These are phyloP conservation scores for Echium plantagineum DNA, from an alignment of 257 asterid genomes.

Conservation along the genomic window DNA sequence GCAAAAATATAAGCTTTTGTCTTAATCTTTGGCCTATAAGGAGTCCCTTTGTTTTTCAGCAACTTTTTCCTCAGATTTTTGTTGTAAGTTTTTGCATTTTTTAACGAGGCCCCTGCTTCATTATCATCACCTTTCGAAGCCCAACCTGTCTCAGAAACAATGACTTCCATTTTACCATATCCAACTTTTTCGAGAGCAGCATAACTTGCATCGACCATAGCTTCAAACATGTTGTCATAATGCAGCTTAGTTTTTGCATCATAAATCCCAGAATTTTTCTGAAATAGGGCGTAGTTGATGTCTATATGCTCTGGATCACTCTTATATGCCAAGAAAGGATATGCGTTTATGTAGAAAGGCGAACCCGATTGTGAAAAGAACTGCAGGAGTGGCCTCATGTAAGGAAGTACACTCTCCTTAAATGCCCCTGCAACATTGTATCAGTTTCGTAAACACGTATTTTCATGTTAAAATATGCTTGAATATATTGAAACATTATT, in stretches of 20 bases:
- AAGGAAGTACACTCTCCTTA: conserved; percentile 57
- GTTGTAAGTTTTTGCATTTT: conserved; percentile 56
- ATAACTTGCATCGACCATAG: conserved; percentile 63
- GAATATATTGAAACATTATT: no score
- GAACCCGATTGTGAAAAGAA: conserved; percentile 51
- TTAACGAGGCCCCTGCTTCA: conserved; percentile 50
- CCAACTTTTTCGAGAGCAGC: conserved; percentile 61
- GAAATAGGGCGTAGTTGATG: conserved; percentile 43
- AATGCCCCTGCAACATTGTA: conserved; percentile 37
- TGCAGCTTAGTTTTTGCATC: conserved; percentile 48
- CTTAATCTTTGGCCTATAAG: conserved; percentile 44
- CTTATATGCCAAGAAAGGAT: conserved; percentile 73
- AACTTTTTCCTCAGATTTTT: conserved; percentile 38
- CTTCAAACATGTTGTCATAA: conserved; percentile 83
- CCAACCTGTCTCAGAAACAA: conserved; percentile 92
- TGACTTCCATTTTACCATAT: conserved; percentile 43
- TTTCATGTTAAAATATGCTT: no score
- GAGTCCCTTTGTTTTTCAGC: conserved; percentile 59
- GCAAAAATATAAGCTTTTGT: conserved; percentile 70
- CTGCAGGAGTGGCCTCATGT: conserved; percentile 56
- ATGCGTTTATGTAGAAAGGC: conserved; percentile 78
- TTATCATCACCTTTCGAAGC: conserved; percentile 58
- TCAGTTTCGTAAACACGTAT: not conserved
- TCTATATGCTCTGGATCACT: conserved; percentile 55
- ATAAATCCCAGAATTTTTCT: conserved; percentile 31